These are phyloP conservation scores for Zygoascus meyerae DNA, from an alignment of 1,139 yeast species.

Conservation along the genomic window DNA sequence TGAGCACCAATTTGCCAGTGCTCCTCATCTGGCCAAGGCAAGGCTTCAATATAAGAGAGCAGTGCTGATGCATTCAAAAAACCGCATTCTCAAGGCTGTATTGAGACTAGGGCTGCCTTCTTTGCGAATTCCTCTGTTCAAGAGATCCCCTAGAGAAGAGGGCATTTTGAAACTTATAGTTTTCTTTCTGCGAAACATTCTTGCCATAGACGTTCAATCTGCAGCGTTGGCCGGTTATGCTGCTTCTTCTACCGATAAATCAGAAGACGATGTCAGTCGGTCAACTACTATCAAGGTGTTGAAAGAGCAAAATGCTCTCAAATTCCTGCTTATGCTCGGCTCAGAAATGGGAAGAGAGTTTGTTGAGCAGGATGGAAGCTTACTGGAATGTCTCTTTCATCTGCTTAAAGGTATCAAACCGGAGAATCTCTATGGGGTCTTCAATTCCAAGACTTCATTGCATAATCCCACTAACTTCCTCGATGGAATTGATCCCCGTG, in stretches of 20 bases:
- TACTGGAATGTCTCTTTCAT: constrained; percentile 66
- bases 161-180: constrained; percentile 67
- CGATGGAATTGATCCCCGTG: neutral
- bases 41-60: constrained; percentile 70
- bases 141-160: constrained; percentile 67
- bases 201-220: constrained; percentile 64
- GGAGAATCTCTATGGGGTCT: neutral
- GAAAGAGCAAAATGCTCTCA: constrained; percentile 63
- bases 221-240: constrained; percentile 28
- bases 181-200: constrained; percentile 66
- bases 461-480: constrained; percentile 30
- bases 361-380: constrained; percentile 55
- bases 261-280: constrained; percentile 60
- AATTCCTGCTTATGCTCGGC: constrained; percentile 61
- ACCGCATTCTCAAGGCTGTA: constrained; percentile 62
- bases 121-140: constrained; percentile 47
- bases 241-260: constrained; percentile 12
- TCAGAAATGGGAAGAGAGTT: constrained; percentile 61
- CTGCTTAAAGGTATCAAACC: constrained; percentile 51
- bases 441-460: neutral
- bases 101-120: constrained; percentile 66
- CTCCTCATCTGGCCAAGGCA: constrained; percentile 55
- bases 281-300: constrained; percentile 54
- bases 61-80: constrained; percentile 52
- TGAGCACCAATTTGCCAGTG: constrained; percentile 49